These are phyloP conservation scores for Extremus antarcticus DNA, from an alignment of 495 filamentous ascomycete species.

Conservation along the genomic window DNA sequence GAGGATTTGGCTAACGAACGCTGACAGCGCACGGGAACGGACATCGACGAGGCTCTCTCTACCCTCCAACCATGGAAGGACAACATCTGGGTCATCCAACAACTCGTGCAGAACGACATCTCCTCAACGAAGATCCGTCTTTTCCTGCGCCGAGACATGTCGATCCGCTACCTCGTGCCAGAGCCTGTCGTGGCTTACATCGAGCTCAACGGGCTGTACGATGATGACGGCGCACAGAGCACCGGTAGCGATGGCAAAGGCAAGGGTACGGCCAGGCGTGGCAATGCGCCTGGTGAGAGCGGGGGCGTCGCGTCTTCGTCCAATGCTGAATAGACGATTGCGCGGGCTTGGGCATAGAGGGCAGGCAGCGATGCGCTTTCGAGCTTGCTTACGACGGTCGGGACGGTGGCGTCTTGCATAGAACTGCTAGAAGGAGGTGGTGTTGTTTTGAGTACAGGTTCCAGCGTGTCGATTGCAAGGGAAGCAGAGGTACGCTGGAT, in stretches of 20 bases:
- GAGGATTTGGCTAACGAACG: neutral
- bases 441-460: no score
- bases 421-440: no score
- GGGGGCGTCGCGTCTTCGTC: neutral
- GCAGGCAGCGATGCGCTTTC: neutral
- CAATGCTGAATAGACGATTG: neutral
- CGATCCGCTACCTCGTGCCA: conserved; percentile 55
- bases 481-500: no score
- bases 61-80: conserved; percentile 50
- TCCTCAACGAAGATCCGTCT: conserved; percentile 81
- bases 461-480: no score
- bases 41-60: conserved; percentile 53
- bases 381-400: no score
- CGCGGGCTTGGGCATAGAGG: neutral
- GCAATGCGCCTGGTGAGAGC: neutral
- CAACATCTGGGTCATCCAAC: conserved; percentile 80
- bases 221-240: conserved; percentile 45
- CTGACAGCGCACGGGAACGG: conserved; percentile 70
- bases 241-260: conserved; percentile 20
- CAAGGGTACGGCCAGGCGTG: conserved; percentile 20
- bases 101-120: conserved; percentile 83
- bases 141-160: conserved; percentile 72
- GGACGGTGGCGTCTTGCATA: no score
- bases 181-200: conserved; percentile 67
- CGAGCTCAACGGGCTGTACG: conserved; percentile 60